Conservation (phyloP, 306 rosid species). For the Pyrus bretschneideri region DNA sequence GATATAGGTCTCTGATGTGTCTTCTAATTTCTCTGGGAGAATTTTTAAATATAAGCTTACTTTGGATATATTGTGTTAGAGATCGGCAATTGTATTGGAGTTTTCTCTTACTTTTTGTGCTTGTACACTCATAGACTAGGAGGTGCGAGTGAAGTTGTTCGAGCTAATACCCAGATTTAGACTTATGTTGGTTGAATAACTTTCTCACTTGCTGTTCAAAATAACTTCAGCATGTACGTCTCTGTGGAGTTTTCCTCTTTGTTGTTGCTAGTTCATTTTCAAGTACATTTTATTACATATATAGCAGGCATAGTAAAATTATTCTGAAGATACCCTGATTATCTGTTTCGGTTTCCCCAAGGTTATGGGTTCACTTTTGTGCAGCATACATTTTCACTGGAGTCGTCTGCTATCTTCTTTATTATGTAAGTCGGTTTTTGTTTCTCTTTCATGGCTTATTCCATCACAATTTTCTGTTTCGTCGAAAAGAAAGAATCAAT, state of each 20-base stretch:
- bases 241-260: neutral
- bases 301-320: constrained; percentile 4
- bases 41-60: neutral
- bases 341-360: constrained; percentile 30
- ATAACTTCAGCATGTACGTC: neutral
- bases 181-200: neutral
- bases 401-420: constrained; percentile 83
- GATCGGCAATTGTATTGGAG: neutral
- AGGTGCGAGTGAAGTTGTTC: neutral
- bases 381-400: constrained; percentile 76
- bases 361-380: constrained; percentile 85
- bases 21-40: neutral
- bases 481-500: neutral
- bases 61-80: neutral
- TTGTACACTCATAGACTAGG: neutral
- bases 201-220: neutral
- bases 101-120: neutral
- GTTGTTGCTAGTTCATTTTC: neutral
- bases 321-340: constrained; percentile 29
- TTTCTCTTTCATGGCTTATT: constrained; percentile 7
- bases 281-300: neutral
- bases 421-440: constrained; percentile 48
- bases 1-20: neutral
- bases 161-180: neutral
- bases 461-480: constrained; percentile 6